Evolutionary conservation across 345 rosid species (phyloP).

Genomic region (Adansonia digitata): DNA sequence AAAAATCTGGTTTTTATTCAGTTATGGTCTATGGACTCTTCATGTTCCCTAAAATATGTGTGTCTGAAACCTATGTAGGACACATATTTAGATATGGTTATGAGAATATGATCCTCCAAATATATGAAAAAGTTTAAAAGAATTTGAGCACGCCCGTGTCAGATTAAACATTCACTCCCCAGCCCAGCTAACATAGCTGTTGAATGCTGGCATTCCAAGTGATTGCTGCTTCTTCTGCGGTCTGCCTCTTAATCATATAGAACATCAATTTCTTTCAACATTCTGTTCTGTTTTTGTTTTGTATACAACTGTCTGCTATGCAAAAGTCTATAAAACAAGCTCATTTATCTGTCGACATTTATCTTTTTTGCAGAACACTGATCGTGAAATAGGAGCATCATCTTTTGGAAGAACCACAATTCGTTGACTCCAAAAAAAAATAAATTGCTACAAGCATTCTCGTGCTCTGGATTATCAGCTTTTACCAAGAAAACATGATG

Average conservation of each 20-base stretch:
- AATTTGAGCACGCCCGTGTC: too few relatives aligned
- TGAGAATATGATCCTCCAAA: too few relatives aligned
- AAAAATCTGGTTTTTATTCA: not conserved
- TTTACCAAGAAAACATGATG: not conserved
- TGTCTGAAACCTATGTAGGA: too few relatives aligned
- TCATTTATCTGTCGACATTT: not conserved
- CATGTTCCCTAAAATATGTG: too few relatives aligned
- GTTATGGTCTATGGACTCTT: too few relatives aligned
- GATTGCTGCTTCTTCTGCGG: not conserved
- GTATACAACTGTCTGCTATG: not conserved
- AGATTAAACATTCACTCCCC: too few relatives aligned
- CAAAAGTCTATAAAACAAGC: not conserved
- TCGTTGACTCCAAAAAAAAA: conserved; percentile 34
- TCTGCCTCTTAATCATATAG: not conserved
- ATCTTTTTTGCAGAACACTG: conserved; percentile 51
- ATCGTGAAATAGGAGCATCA: conserved; percentile 69
- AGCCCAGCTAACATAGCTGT: too few relatives aligned
- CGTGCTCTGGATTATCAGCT: not conserved
- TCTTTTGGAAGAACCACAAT: conserved; percentile 77
- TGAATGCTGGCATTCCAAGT: not conserved
- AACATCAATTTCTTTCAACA: too few relatives aligned
- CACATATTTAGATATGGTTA: too few relatives aligned
- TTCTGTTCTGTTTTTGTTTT: too few relatives aligned
- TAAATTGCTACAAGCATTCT: not conserved
- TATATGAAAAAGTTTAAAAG: too few relatives aligned